Base-by-base conservation (phyloP, 2,329 filamentous ascomycete species). In the Pyrenochaeta sp. region DNA sequence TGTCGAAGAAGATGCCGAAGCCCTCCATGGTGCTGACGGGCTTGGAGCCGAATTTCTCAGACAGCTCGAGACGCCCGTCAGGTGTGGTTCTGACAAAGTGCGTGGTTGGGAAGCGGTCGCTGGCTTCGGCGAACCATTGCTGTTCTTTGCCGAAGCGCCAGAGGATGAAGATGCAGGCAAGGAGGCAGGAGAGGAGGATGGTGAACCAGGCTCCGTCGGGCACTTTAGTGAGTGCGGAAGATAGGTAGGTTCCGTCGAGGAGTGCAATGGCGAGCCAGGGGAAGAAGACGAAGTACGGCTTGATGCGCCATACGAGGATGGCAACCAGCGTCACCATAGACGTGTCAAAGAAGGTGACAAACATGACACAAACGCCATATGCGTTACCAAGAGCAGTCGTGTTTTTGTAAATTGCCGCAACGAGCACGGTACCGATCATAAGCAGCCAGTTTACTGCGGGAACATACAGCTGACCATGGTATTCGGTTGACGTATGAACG, bases 191-290 rank as follows among this genome's bases (percentile, higher is more conserved):
- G 4, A 92, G 75, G 0, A 83, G 75, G 2, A 91, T 72, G 0
- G 88, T 91, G 61, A 92, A 89, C 88, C 88, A 92, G 2, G 87
- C 88, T 1, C 88, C 88, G 7, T 85, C 78, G 0, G 88, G 88
- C 0, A 92, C 84, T 63, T 92, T 92, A 34, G 77, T 84, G 1
- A 91, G 74, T 0, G 86, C 81, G 0, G 87, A 83, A 0, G 85
- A 87, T 3, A 92, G 76, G 62, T 85, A 92, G 0, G 86, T 74
- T 6, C 84, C 85, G 57, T 92, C 88, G 37, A 90, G 72, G 2
- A 75, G 74, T n/a, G 80, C 82, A 49, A 91, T 85, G 14, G 82
- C 66, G 0, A 89, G 72, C 72, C 83, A 89, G 1, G 83, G 74
- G 0, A 84, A 57, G 23, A 84, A 60, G 6, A 91, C 84, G n/a